phyloP scores from a whole-genome alignment of 176 grass and related monocot species.

The Oryza brachyantha region DNA sequence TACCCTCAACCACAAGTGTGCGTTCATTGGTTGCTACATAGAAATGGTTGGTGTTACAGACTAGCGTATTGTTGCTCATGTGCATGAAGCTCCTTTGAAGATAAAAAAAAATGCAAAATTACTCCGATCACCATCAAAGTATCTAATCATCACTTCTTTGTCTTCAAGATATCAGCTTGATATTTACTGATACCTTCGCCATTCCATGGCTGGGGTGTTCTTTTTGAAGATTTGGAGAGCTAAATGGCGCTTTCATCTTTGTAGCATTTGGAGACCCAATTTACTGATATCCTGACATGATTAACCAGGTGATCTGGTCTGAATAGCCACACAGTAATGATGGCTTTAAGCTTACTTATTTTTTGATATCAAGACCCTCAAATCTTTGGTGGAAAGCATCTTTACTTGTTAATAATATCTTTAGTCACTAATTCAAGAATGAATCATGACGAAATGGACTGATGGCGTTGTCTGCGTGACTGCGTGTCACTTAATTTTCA shows the following conservation, averaged over 20 bases:
- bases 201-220: background rate
- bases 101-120: background rate
- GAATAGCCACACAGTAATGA: background rate
- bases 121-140: background rate
- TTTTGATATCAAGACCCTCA: background rate
- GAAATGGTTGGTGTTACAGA: conserved; percentile 21
- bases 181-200: conserved; percentile 20
- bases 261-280: background rate
- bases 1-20: conserved; percentile 16
- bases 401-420: background rate
- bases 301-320: conserved; percentile 1
- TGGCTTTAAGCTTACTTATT: background rate
- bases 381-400: background rate
- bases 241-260: background rate
- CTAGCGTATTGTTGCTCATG: conserved; percentile 17
- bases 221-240: conserved; percentile 8
- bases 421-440: background rate
- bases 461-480: background rate
- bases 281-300: conserved; percentile 6
- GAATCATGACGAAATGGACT: background rate
- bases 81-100: conserved; percentile 7
- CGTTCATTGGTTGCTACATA: conserved; percentile 24
- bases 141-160: conserved; percentile 27
- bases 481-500: background rate
- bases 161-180: conserved; percentile 31